Evolutionary conservation across 495 filamentous ascomycete species (phyloP).

Genomic region (Aspergillus taichungensis): DNA sequence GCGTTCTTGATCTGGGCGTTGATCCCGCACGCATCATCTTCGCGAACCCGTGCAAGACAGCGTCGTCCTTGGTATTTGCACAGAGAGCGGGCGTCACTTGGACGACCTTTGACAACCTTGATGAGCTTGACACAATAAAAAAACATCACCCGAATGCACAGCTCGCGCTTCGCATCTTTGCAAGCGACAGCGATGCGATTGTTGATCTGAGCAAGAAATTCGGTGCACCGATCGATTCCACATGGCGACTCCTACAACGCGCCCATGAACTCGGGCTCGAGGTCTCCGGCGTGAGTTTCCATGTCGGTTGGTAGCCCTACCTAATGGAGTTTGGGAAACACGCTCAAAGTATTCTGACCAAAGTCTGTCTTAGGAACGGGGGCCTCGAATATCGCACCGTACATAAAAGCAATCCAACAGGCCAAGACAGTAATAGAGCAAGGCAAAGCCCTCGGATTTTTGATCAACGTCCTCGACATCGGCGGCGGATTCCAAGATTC

Average conservation of each 20-base stretch:
- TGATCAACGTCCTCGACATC: conserved; percentile 18
- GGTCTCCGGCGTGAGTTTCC: conserved; percentile 28
- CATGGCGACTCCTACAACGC: conserved; percentile 8
- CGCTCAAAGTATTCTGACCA: not conserved
- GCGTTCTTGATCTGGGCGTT: conserved; percentile 20
- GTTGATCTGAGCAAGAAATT: conserved; percentile 22
- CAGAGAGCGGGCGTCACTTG: conserved; percentile 8
- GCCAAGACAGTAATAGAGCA: conserved; percentile 14
- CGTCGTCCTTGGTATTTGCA: conserved; percentile 15
- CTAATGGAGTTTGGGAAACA: not conserved
- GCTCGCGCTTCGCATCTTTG: conserved; percentile 24
- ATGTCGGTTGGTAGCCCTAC: conserved; percentile 18
- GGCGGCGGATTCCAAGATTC: conserved; percentile 24
- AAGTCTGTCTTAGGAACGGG: conserved; percentile 14
- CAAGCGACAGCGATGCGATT: conserved; percentile 16
- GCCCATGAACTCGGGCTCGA: conserved; percentile 19
- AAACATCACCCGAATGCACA: conserved; percentile 13
- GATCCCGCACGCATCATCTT: conserved; percentile 24
- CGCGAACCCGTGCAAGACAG: conserved; percentile 25
- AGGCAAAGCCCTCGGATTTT: conserved; percentile 7
- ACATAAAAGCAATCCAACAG: conserved; percentile 17
- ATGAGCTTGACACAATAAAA: conserved; percentile 27
- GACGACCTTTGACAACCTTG: conserved; percentile 30
- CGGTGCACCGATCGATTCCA: conserved; percentile 17
- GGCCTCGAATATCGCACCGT: conserved; percentile 13